Evolutionary conservation across 495 filamentous ascomycete genomes (phyloP).

Genomic region (Aspergillus taichungensis): DNA sequence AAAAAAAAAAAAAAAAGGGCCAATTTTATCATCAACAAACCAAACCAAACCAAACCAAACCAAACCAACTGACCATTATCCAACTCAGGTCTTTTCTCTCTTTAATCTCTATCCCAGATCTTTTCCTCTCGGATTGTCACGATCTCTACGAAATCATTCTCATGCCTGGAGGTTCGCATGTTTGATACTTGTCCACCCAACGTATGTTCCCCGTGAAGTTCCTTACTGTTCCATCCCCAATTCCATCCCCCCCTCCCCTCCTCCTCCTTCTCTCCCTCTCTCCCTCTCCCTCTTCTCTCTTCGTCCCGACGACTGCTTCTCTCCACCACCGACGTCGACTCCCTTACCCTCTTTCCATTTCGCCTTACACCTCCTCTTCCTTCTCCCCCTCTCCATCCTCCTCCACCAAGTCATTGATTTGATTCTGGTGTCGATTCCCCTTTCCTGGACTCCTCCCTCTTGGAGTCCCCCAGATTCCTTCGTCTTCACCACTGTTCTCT

Average conservation of each 20-base stretch:
- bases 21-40: conserved; percentile 6
- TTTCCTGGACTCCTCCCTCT: neutral
- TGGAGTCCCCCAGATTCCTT: too few species aligned
- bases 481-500: too few species aligned
- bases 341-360: neutral
- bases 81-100: conserved; percentile 6
- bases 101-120: conserved; percentile 7
- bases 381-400: neutral
- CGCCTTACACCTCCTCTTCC: neutral
- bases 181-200: conserved; percentile 32
- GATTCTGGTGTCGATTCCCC: neutral
- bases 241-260: neutral
- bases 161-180: conserved; percentile 34
- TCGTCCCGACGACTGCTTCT: neutral
- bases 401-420: neutral
- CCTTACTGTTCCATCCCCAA: conserved; percentile 4
- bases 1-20: conserved; percentile 9
- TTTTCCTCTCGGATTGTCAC: conserved; percentile 19
- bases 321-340: neutral
- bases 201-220: conserved; percentile 21
- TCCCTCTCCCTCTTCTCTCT: neutral
- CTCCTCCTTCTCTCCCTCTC: neutral
- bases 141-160: conserved; percentile 17
- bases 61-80: conserved; percentile 1
- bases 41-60: neutral